Conservation (phyloP, 2,329 filamentous ascomycete genomes). For the Colletotrichum higginsianum region DNA sequence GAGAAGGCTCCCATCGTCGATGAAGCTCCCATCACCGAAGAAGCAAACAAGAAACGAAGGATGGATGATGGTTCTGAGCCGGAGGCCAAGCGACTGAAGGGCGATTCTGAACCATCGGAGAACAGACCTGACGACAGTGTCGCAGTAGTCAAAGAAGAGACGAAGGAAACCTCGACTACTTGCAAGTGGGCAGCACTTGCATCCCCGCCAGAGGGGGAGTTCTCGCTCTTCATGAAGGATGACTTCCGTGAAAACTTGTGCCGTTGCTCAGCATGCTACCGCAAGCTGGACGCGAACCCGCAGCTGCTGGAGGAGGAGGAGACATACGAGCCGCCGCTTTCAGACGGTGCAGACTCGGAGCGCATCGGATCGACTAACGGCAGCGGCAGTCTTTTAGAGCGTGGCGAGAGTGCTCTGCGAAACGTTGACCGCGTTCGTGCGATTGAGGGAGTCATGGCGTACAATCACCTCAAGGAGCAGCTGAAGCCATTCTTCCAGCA, state of each 20-base stretch:
- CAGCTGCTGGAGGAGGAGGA: conserved; percentile 96
- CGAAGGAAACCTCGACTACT: conserved; percentile 34
- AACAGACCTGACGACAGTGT: conserved; percentile 21
- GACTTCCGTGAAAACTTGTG: conserved; percentile 88
- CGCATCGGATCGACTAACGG: conserved; percentile 73
- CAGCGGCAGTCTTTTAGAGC: conserved; percentile 88
- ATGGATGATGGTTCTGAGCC: conserved; percentile 63
- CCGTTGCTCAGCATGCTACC: conserved; percentile 86
- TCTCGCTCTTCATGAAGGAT: conserved; percentile 87
- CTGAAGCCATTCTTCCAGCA: conserved; percentile 95
- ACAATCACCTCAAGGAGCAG: conserved; percentile 95
- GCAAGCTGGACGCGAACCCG: conserved; percentile 76
- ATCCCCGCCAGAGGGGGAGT: conserved; percentile 64
- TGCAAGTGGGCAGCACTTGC: conserved; percentile 77
- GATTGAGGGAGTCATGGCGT: conserved; percentile 98
- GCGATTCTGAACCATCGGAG: conserved; percentile 52
- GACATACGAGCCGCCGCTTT: conserved; percentile 91
- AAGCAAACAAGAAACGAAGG: conserved; percentile 75
- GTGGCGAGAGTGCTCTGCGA: conserved; percentile 91
- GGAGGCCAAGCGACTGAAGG: conserved; percentile 68
- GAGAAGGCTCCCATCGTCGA: conserved; percentile 30
- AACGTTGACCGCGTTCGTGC: conserved; percentile 94
- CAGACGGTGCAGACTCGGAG: conserved; percentile 71
- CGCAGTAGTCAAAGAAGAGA: conserved; percentile 39
- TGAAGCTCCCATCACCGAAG: conserved; percentile 21